Percentiles rank a stretch among this genome's conserved stretches.
phyloP scores from a whole-genome alignment of 352 stramenopile genomes.

The Globisporangium megalacanthum region DNA sequence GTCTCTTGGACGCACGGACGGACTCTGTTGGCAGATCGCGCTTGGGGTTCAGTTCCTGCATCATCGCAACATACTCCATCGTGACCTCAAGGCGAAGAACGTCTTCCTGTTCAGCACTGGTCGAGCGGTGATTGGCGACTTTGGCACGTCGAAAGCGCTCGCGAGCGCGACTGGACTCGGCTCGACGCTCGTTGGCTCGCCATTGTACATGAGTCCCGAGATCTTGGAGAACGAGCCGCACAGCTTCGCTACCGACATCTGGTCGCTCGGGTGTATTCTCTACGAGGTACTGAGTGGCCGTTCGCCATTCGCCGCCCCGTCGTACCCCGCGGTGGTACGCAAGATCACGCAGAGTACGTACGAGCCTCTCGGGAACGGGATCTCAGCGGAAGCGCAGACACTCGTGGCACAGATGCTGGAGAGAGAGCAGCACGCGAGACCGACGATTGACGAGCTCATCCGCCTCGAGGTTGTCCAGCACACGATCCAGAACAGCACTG shows the following conservation, averaged over 20 bases:
- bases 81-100: slow-evolving; percentile 87
- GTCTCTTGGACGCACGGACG: neutral
- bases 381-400: neutral
- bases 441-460: neutral
- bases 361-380: neutral
- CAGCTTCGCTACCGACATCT: slow-evolving; percentile 66
- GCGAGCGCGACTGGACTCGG: slow-evolving; percentile 19
- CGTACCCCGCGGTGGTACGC: neutral
- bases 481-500: neutral
- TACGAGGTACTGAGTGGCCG: slow-evolving; percentile 77
- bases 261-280: slow-evolving; percentile 92
- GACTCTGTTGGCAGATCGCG: slow-evolving; percentile 43
- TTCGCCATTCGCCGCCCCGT: slow-evolving; percentile 31
- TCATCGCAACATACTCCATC: slow-evolving; percentile 51
- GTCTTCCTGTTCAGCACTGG: slow-evolving; percentile 76
- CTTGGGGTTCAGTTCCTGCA: slow-evolving; percentile 84
- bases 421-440: slow-evolving; percentile 1
- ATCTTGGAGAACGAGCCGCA: slow-evolving; percentile 1
- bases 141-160: slow-evolving; percentile 52
- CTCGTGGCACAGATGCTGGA: slow-evolving; percentile 3
- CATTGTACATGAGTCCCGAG: slow-evolving; percentile 69
- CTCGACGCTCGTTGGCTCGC: slow-evolving; percentile 56
- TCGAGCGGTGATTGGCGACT: slow-evolving; percentile 80
- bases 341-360: neutral
- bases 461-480: neutral